phyloP scores from a whole-genome alignment of 306 rosid species.

The Leucaena leucocephala region DNA sequence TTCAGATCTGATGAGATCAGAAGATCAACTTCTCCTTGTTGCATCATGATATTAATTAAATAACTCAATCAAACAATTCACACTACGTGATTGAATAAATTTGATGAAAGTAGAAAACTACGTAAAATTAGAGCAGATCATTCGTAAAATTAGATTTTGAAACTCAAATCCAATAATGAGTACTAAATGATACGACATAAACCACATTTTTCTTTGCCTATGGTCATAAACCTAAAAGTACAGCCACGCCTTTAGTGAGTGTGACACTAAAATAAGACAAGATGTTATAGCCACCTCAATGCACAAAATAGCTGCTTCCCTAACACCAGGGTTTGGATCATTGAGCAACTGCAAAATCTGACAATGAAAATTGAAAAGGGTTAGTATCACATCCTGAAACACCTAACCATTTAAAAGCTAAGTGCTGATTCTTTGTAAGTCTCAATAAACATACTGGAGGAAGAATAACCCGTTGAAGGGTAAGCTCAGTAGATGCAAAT shows the following conservation, averaged over 20 bases:
- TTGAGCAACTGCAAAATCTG: constrained; percentile 92
- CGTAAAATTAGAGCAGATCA: constrained; percentile 13
- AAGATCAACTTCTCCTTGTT: constrained; percentile 23
- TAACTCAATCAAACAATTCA: not conserved
- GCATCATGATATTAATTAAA: constrained; percentile 33
- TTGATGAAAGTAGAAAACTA: constrained; percentile 4
- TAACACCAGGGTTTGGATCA: constrained; percentile 92
- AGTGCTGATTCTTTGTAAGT: constrained; percentile 10
- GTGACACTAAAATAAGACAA: constrained; percentile 22
- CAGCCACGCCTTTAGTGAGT: constrained; percentile 9
- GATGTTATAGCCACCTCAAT: constrained; percentile 69
- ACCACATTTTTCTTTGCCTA: not conserved
- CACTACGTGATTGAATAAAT: not conserved
- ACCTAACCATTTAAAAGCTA: constrained; percentile 17
- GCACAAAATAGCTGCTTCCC: constrained; percentile 94
- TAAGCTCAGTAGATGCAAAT: constrained; percentile 92
- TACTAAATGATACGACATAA: constrained; percentile 9
- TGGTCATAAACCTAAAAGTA: constrained; percentile 18
- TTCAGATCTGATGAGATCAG: constrained; percentile 18
- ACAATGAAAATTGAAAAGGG: constrained; percentile 30
- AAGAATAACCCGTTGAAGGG: constrained; percentile 92
- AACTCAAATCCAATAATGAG: not conserved
- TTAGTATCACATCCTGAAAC: constrained; percentile 25
- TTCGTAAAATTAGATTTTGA: not conserved
- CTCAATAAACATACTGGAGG: constrained; percentile 66